These are phyloP conservation scores for Purpureocillium takamizusanense DNA, from an alignment of 2,329 filamentous ascomycete species.

Conservation along the genomic window DNA sequence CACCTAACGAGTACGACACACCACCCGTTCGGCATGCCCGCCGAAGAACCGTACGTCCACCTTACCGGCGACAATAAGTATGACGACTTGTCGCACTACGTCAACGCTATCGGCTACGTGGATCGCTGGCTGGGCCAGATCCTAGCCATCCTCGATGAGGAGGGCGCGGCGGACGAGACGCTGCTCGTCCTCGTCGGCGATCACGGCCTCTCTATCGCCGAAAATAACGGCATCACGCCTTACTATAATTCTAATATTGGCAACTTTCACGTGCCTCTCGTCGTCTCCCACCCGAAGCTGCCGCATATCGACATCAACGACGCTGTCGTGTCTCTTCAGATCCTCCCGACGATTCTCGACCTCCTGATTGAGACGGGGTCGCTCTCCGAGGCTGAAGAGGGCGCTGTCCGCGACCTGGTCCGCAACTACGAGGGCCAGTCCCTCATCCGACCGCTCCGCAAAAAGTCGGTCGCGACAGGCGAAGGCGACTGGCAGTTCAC, in stretches of 20 bases:
- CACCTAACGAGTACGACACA: constrained; percentile 27
- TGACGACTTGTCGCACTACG: constrained; percentile 20
- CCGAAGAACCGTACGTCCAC: constrained; percentile 15
- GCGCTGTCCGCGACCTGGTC: constrained; percentile 18
- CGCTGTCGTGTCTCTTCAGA: constrained; percentile 20
- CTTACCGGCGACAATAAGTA: constrained; percentile 14
- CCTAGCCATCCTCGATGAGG: constrained; percentile 19
- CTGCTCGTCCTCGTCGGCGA: constrained; percentile 22
- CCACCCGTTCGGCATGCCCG: constrained; percentile 22
- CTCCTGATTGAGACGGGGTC: constrained; percentile 23
- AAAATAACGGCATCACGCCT: constrained; percentile 19
- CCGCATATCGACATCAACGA: constrained; percentile 21
- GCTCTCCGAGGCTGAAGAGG: constrained; percentile 13
- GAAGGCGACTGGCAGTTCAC: constrained; percentile 15
- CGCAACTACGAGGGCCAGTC: constrained; percentile 26
- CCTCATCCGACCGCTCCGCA: constrained; percentile 20
- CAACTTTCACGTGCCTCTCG: constrained; percentile 23
- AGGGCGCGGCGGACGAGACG: constrained; percentile 21
- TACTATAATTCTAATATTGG: constrained; percentile 23
- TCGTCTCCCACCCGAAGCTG: constrained; percentile 23
- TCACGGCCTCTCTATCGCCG: constrained; percentile 21
- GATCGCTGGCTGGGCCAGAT: constrained; percentile 23
- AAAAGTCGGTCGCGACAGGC: constrained; percentile 8
- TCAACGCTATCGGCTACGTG: constrained; percentile 21
- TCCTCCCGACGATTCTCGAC: constrained; percentile 25